A percentile compares a stretch with the other conserved stretches of the same genome.
phyloP scores from a whole-genome alignment of 2,329 filamentous ascomycete species.

The Cyanodermella asteris region DNA sequence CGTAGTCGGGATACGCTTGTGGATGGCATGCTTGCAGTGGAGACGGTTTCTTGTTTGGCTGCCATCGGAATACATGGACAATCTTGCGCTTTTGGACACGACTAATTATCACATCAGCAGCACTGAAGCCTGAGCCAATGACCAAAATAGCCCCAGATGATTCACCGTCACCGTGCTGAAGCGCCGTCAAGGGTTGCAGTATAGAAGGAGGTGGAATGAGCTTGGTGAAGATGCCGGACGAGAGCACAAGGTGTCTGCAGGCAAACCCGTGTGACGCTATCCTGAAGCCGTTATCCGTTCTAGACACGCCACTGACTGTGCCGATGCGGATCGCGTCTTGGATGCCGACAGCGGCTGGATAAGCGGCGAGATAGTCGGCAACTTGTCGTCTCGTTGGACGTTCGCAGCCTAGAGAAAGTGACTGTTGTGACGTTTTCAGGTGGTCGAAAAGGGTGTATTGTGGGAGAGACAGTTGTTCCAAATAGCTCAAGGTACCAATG shows the following conservation, averaged over 20 bases:
- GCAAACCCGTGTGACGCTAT: slow-evolving; percentile 28
- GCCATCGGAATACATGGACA: slow-evolving; percentile 39
- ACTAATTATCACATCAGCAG: slow-evolving; percentile 38
- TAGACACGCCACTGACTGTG: slow-evolving; percentile 21
- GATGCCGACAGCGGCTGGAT: slow-evolving; percentile 31
- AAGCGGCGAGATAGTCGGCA: slow-evolving; percentile 31
- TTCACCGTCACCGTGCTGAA: slow-evolving; percentile 10
- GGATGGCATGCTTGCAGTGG: slow-evolving; percentile 37
- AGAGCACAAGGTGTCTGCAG: slow-evolving; percentile 35
- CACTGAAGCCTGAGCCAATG: slow-evolving; percentile 39
- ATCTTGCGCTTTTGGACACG: slow-evolving; percentile 27
- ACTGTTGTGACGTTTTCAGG: slow-evolving; percentile 19
- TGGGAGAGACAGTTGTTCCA: slow-evolving; percentile 37
- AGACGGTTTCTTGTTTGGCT: slow-evolving; percentile 31
- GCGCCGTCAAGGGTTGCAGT: slow-evolving; percentile 22
- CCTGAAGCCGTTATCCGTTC: slow-evolving; percentile 24
- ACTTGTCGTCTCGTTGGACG: slow-evolving; percentile 32
- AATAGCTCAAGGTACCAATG: slow-evolving; percentile 39
- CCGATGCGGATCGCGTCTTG: slow-evolving; percentile 22
- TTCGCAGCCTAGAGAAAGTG: no score
- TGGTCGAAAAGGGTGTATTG: slow-evolving; percentile 36
- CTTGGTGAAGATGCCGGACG: slow-evolving; percentile 36
- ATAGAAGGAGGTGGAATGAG: slow-evolving; percentile 28
- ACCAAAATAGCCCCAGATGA: slow-evolving; percentile 27
- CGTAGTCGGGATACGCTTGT: slow-evolving; percentile 40